These are phyloP conservation scores for Rhizopogon rudus DNA, from an alignment of 768 basidiomycete genomes.

Conservation along the genomic window DNA sequence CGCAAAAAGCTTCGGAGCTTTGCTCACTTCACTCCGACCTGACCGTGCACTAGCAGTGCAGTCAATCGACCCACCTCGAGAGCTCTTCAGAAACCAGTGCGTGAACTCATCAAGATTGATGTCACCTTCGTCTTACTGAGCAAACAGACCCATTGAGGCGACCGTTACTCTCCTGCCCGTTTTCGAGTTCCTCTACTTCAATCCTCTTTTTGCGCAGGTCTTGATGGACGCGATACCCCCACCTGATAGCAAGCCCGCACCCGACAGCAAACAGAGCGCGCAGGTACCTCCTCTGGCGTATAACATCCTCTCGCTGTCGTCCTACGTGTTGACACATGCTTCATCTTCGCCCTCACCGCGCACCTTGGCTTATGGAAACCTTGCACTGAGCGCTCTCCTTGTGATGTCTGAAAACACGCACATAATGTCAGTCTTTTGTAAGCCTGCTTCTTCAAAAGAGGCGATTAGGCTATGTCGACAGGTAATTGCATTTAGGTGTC, in stretches of 20 bases:
- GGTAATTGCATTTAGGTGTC: slow-evolving; percentile 28
- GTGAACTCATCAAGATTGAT: slow-evolving; percentile 5
- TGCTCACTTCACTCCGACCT: slow-evolving; percentile 48
- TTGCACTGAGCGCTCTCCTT: slow-evolving; percentile 51
- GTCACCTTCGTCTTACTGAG: not conserved
- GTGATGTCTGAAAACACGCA: slow-evolving; percentile 44
- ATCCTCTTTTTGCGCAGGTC: slow-evolving; percentile 43
- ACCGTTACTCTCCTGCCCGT: slow-evolving; percentile 53
- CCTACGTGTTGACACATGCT: slow-evolving; percentile 65
- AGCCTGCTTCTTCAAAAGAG: slow-evolving; percentile 26
- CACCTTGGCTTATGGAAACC: slow-evolving; percentile 56
- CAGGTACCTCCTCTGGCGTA: slow-evolving; percentile 35
- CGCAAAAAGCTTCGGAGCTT: slow-evolving; percentile 43
- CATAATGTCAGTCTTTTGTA: slow-evolving; percentile 41
- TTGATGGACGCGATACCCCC: slow-evolving; percentile 34
- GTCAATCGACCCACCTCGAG: slow-evolving; percentile 41
- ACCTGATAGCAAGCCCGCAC: slow-evolving; percentile 15
- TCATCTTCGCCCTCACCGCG: slow-evolving; percentile 55
- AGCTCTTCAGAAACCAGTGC: slow-evolving; percentile 57
- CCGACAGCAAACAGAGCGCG: not conserved
- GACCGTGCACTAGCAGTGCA: slow-evolving; percentile 47
- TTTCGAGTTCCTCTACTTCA: slow-evolving; percentile 55
- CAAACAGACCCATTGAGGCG: slow-evolving; percentile 56
- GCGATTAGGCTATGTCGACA: slow-evolving; percentile 59
- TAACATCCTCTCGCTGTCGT: slow-evolving; percentile 52